A percentile compares a stretch with the other conserved stretches of the same genome.
phyloP scores from a whole-genome alignment of 352 stramenopile species.

The Globisporangium splendens region DNA sequence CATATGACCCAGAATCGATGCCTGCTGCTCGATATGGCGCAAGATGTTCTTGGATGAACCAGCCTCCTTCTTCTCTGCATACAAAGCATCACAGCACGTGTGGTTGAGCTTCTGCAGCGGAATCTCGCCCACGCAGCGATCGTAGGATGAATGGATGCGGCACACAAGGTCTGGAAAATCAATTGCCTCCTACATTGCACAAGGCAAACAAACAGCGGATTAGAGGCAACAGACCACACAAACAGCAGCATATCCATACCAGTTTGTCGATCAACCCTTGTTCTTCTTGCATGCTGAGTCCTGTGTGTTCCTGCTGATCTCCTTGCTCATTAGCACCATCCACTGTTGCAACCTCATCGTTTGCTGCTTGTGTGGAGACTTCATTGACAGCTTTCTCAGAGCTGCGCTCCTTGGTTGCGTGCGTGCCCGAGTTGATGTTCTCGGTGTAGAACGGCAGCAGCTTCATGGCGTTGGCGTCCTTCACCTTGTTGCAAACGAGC shows the following conservation, averaged over 20 bases:
- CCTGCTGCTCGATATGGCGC: conserved; percentile 81
- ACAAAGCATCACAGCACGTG: conserved; percentile 51
- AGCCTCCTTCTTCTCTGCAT: conserved; percentile 54
- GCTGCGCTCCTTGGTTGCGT: conserved; percentile 5
- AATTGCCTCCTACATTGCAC: conserved; percentile 21
- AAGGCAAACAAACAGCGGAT: background rate
- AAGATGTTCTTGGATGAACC: conserved; percentile 58
- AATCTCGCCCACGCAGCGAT: conserved; percentile 51
- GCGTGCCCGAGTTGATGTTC: conserved; percentile 76
- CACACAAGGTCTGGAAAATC: conserved; percentile 52
- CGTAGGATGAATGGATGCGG: conserved; percentile 53
- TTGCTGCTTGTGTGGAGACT: background rate
- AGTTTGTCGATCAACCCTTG: conserved; percentile 70
- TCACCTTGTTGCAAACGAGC: conserved; percentile 74
- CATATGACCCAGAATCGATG: conserved; percentile 82
- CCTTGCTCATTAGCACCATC: background rate
- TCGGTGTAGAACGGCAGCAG: conserved; percentile 65
- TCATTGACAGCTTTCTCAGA: too few species aligned
- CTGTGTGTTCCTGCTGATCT: conserved; percentile 25
- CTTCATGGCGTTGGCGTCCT: conserved; percentile 55
- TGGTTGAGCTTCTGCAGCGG: conserved; percentile 68
- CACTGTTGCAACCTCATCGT: conserved; percentile 4
- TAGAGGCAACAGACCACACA: background rate
- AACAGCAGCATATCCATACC: conserved; percentile 17
- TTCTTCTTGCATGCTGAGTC: conserved; percentile 39